Evolutionary conservation across 129 eudicot species (phyloP).

Genomic region (Chrysanthemum makinoi): DNA sequence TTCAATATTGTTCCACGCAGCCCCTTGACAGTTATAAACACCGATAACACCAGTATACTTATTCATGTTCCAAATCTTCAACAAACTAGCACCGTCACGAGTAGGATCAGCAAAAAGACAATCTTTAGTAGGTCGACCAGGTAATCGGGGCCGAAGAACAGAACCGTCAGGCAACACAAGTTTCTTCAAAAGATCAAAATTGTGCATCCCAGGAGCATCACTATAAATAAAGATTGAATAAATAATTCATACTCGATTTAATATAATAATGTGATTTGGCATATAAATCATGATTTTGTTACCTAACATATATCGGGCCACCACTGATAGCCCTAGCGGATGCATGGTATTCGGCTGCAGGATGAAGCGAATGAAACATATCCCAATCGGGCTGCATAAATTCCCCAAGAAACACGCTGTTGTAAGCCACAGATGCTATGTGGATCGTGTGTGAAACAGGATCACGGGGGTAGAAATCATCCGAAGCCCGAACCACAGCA

Average conservation of each 20-base stretch:
- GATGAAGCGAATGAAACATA: slow-evolving; percentile 87
- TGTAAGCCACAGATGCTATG: slow-evolving; percentile 78
- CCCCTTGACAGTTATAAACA: slow-evolving; percentile 97
- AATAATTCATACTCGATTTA: background rate
- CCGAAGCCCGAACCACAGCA: slow-evolving; percentile 83
- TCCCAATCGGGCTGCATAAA: slow-evolving; percentile 97
- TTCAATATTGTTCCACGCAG: slow-evolving; percentile 78
- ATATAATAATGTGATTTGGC: background rate
- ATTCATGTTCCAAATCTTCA: slow-evolving; percentile 98
- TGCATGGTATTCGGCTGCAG: slow-evolving; percentile 79
- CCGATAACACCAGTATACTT: slow-evolving; percentile 89
- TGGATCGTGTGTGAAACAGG: slow-evolving; percentile 83
- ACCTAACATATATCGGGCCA: slow-evolving; percentile 84
- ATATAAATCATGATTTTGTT: background rate
- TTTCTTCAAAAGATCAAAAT: slow-evolving; percentile 65
- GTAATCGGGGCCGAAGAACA: slow-evolving; percentile 65
- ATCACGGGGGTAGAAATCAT: slow-evolving; percentile 87
- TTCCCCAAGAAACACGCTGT: slow-evolving; percentile 87
- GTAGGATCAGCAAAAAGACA: slow-evolving; percentile 69
- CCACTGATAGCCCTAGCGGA: slow-evolving; percentile 84
- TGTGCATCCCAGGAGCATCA: slow-evolving; percentile 90
- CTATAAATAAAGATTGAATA: slow-evolving; percentile 28
- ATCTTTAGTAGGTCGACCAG: slow-evolving; percentile 81
- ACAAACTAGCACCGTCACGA: slow-evolving; percentile 73
- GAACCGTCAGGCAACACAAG: slow-evolving; percentile 81